These are phyloP conservation scores for Phytophthora capsici DNA, from an alignment of 352 stramenopile species.

Conservation along the genomic window DNA sequence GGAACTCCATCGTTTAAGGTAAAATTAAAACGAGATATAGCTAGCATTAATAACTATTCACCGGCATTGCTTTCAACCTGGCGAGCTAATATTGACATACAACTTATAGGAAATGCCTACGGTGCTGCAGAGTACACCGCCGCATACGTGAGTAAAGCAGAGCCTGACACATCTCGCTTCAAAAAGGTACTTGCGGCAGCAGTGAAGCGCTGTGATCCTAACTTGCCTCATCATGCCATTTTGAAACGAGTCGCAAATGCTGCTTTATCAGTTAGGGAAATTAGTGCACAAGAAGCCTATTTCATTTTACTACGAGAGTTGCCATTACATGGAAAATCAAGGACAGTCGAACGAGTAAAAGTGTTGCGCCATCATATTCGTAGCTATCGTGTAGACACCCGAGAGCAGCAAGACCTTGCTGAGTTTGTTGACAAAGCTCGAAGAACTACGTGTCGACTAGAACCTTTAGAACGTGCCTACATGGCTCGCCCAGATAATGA, in stretches of 20 bases:
- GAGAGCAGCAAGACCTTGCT: background rate
- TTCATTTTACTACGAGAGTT: conserved; percentile 6
- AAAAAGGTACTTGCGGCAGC: conserved; percentile 14
- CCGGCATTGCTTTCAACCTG: conserved; percentile 5
- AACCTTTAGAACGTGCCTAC: conserved; percentile 7
- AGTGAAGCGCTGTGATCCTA: conserved; percentile 9
- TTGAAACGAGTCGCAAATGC: conserved; percentile 5
- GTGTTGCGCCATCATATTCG: background rate
- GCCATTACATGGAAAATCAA: conserved; percentile 13
- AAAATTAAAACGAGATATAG: conserved; percentile 7
- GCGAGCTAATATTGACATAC: conserved; percentile 43
- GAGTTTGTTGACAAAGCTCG: background rate
- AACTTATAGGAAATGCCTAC: conserved; percentile 37
- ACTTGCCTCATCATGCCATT: conserved; percentile 4
- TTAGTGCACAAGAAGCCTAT: conserved; percentile 2
- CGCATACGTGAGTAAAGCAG: conserved; percentile 31
- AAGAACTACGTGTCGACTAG: background rate
- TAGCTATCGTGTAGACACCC: conserved; percentile 13
- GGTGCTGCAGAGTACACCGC: conserved; percentile 34
- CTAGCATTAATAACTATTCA: conserved; percentile 28
- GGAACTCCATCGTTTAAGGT: conserved; percentile 10
- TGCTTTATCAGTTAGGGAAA: background rate
- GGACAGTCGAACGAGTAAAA: conserved; percentile 8
- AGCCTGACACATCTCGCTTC: conserved; percentile 5
- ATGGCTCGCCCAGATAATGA: background rate